Evolutionary conservation across 2,329 filamentous ascomycete species (phyloP), one percentile per base, ranked within the genome.

Genomic region (Fusarium nodosum): DNA sequence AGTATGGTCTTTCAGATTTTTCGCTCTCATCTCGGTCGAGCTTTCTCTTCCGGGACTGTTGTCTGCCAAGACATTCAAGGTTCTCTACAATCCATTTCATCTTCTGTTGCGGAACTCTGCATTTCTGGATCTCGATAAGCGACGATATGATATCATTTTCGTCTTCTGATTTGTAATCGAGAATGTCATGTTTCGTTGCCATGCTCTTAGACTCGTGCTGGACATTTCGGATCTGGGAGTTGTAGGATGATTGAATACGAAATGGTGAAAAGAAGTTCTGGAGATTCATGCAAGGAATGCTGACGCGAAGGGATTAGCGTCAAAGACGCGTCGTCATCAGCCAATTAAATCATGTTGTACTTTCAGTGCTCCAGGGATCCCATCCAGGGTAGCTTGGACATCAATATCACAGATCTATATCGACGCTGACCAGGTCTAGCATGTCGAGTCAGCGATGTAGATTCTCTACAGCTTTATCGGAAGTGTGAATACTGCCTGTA

Each of bases 41-140:
- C 15, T 70, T 70, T 13, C 68, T 26, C n/a, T 70, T 70, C 11
- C 46, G 58, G 2, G 55, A 42, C 11, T 50, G 48, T n/a, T 39
- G 41, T 16, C 20, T 44, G 1, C 55, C 34, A 6, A 72, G 69
- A 36, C 69, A 72, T 36, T 72, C 65, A 2, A 72, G 66, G 7
- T 69, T 67, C n/a, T 70, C 53, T 12, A 72, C 56, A 16, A 72
- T 70, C 62, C 69, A 72, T 2, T 58, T 63, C 66, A 67, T 72
- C 7, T 72, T 72, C 12, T 72, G 66, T n/a, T 72, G 69, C 0
- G 69, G 55, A 2, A 64, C 34, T 1, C 48, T 26, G 7, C 47
- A 70, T 55, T 59, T 20, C 11, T 72, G 66, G 4, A 58, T 64
- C 9, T 72, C n/a, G 0, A 72, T 16, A 5, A 72, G 22, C 3